Evolutionary conservation across 75 land plant genomes (phyloP), one percentile per base, ranked within the genome.

Genomic region (Pseudotsuga menziesii): DNA sequence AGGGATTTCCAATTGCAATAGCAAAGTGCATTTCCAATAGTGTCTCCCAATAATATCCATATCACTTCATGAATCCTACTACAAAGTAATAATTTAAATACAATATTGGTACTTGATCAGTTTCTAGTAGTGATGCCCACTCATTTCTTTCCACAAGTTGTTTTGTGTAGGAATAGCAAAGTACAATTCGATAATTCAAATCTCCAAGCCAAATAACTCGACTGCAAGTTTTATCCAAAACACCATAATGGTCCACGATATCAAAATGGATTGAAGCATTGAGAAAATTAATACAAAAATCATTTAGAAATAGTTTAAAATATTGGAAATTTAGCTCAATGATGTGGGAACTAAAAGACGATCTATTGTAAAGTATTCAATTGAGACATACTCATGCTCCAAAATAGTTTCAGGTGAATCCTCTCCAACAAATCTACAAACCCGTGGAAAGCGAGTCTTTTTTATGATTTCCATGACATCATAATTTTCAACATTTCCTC

Each of bases 141-240:
- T 84, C 82, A 54, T 88, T 82, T 14, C 75, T 78, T 13, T 81
- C 78, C 39, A 83, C 41, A n/a, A 76, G 55, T 32, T 63, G 48
- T 67, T 81, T 75, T 11, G 78, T 78, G 54, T 77, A 82, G 14
- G 60, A 57, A 23, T 84, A 56, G 14, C 82, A 80, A 61, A 88
- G 48, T 9, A 90, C 79, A 56, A 93, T 80, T 14, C 96, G 85
- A 78, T 93, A 93, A 77, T 93, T 93, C 80, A 93, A 61, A 70
- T 93, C 94, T 14, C 96, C 96, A 13, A 93, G 78, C 96, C 96
- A 93, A 61, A 93, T 84, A 12, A 89, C 82, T 14, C 90, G 90
- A 58, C 96, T 93, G 83, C 32, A 29, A 3, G 32, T 4, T 66
- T 35, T 19, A 66, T 39, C 39, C n/a, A n/a, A n/a, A n/a, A n/a